Conservation (phyloP, 108 stramenopile genomes). For the Skeletonema menzelii region DNA sequence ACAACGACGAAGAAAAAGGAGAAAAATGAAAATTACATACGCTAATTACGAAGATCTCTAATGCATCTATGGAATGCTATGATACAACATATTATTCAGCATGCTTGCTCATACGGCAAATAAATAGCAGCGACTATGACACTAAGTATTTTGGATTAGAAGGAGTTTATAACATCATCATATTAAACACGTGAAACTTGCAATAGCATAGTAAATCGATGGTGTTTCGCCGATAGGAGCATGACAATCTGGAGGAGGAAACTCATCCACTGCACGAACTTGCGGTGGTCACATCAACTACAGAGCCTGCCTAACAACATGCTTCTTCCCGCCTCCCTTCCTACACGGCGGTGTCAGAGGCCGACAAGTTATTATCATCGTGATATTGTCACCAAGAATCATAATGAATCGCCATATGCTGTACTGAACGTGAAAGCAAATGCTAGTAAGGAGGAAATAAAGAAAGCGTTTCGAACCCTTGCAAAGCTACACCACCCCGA, state of each 20-base stretch:
- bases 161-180: no score
- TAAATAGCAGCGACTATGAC: no score
- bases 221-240: not conserved
- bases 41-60: no score
- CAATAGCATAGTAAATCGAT: no score
- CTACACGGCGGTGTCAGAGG: not conserved
- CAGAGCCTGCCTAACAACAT: not conserved
- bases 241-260: not conserved
- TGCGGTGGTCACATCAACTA: not conserved
- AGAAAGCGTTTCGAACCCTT: not conserved
- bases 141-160: no score
- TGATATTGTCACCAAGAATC: not conserved
- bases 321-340: not conserved
- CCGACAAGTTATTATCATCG: not conserved
- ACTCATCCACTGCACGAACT: not conserved
- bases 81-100: no score
- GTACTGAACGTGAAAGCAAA: conserved; percentile 1
- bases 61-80: no score
- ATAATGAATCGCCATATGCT: not conserved
- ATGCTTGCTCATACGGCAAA: no score
- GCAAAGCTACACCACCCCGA: conserved; percentile 26
- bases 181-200: no score
- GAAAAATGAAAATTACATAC: no score
- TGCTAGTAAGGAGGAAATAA: not conserved
- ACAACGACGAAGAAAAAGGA: no score